Evolutionary conservation across 2,329 filamentous ascomycete genomes (phyloP).

Genomic region (Calonectria pseudoturangicola): DNA sequence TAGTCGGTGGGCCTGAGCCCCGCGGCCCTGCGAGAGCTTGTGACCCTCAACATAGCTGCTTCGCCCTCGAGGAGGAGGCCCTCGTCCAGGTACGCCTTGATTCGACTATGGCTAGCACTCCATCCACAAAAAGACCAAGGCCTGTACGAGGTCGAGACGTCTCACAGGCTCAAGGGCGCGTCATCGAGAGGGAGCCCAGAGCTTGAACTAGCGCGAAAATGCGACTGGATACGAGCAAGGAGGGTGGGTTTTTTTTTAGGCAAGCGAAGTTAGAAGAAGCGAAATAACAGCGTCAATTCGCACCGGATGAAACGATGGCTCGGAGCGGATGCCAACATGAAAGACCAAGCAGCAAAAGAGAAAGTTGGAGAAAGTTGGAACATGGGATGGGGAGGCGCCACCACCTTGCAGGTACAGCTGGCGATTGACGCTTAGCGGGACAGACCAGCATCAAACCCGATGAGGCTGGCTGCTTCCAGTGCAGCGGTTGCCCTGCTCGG

Average conservation of each 20-base stretch:
- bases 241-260: conserved; percentile 2
- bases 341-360: conserved; percentile 11
- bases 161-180: conserved; percentile 37
- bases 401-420: conserved; percentile 14
- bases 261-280: neutral
- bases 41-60: conserved; percentile 58
- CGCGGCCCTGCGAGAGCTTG: conserved; percentile 73
- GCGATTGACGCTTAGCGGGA: conserved; percentile 18
- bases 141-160: conserved; percentile 33
- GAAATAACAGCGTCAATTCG: neutral
- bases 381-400: conserved; percentile 27
- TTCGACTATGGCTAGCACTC: conserved; percentile 41
- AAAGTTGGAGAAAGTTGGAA: conserved; percentile 27
- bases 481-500: neutral
- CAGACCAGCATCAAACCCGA: neutral
- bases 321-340: neutral
- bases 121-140: conserved; percentile 36
- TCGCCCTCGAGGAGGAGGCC: conserved; percentile 47
- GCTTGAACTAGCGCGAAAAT: conserved; percentile 7
- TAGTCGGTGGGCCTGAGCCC: conserved; percentile 77
- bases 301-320: neutral
- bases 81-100: conserved; percentile 30
- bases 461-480: conserved; percentile 13
- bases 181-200: conserved; percentile 40
- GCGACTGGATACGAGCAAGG: neutral